Base-by-base conservation (phyloP, 306 rosid species). In the Pterocarpus macrocarpus region DNA sequence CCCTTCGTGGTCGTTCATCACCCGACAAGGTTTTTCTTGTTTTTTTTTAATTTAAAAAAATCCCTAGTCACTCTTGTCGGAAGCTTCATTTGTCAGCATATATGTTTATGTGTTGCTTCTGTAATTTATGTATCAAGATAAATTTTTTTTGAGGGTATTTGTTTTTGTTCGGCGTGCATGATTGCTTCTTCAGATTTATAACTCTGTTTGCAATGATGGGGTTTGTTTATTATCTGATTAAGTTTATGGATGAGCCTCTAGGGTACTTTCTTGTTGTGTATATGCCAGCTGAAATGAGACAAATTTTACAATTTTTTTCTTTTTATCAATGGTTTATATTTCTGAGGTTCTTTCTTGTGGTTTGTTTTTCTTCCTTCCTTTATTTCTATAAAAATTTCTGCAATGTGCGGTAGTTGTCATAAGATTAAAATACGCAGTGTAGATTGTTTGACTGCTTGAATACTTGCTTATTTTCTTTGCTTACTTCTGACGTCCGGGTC, bases 1-100 rank as follows among this genome's bases (percentile, higher is more conserved):
- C 87, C 75, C 11, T 43, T 80, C 89, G 64, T 5, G 82, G 66
- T 13, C 73, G 66, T 76, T 80, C 86, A 28, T 80, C 86, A 44
- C 86, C 88, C 80, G 76, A 85, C 4, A 65, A 80, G 88, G 88
- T 85, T 28, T 17, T 32, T 9, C 41, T 12, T 0, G 22, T 38
- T 57, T 53, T n/a, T n/a, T 15, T 8, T 2, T 65, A 35, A 15
- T 13, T 17, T 49, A 22, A 8, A 67, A 17, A 5, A 43, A 43
- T 38, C 10, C 47, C 12, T 2, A 17, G 10, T 33, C 47, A 55
- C 34, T 66, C 33, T 53, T 10, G 8, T 63, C 36, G 5, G 5
- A 38, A 52, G 34, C 73, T 68, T 74, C 58, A 41, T 67, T 62
- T 61, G 8, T 49, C 35, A 14, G 15, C 9, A 1, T 52, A 34